Evolutionary conservation across 139 green algal genomes (phyloP).

Genomic region (Chlamydomonas asymmetrica): DNA sequence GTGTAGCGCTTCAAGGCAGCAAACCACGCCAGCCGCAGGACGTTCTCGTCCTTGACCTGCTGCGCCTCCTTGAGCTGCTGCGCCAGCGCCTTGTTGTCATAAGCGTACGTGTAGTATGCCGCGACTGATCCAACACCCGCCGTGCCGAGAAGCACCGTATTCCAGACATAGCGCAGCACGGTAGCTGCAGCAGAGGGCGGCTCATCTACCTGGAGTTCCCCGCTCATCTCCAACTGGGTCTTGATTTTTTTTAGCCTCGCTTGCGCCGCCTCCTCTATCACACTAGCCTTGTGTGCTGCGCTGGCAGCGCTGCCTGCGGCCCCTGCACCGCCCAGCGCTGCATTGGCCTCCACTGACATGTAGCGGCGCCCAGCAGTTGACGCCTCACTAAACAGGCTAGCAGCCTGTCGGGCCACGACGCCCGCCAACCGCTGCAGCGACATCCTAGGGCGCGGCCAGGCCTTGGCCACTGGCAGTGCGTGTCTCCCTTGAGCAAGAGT

Average conservation of each 20-base stretch:
- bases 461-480: too few relatives aligned
- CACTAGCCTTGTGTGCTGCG: too few relatives aligned
- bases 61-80: constrained; percentile 40
- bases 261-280: constrained; percentile 17
- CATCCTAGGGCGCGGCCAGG: too few relatives aligned
- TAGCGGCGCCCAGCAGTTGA: too few relatives aligned
- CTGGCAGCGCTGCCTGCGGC: too few relatives aligned
- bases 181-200: neutral
- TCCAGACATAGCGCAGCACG: neutral
- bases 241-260: constrained; percentile 17
- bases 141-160: constrained; percentile 45
- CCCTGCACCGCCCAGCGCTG: too few relatives aligned
- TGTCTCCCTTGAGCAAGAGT: too few relatives aligned
- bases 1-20: constrained; percentile 54
- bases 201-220: constrained; percentile 12
- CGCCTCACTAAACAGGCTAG: too few relatives aligned
- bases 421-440: too few relatives aligned
- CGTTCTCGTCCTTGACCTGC: constrained; percentile 16
- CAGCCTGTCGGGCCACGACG: too few relatives aligned
- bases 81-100: constrained; percentile 45
- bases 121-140: constrained; percentile 51
- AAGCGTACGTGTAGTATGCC: constrained; percentile 69
- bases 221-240: constrained; percentile 15
- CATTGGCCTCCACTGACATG: too few relatives aligned
- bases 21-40: constrained; percentile 50